These are phyloP conservation scores for Parathielavia appendiculata DNA, from an alignment of 495 filamentous ascomycete species.

Conservation along the genomic window DNA sequence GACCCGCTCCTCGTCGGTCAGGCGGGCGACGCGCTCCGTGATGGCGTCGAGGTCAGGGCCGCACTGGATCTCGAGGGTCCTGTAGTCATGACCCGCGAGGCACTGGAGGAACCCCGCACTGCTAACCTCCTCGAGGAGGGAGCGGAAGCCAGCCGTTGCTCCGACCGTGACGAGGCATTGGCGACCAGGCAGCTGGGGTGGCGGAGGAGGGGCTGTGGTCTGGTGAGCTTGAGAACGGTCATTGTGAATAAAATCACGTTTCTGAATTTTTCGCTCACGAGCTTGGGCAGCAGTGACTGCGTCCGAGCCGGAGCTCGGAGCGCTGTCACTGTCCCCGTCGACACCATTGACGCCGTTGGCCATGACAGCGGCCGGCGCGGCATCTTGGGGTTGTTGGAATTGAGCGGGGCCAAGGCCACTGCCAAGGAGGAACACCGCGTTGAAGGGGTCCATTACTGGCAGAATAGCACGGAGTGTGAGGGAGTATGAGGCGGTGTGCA, in stretches of 20 bases:
- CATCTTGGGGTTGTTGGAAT: background rate
- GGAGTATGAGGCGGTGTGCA: conserved; percentile 4
- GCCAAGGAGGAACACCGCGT: background rate
- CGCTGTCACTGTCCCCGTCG: background rate
- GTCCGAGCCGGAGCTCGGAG: conserved; percentile 1
- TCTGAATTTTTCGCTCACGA: conserved; percentile 2
- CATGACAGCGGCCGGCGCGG: background rate
- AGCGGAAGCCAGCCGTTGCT: conserved; percentile 78
- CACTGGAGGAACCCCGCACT: conserved; percentile 53
- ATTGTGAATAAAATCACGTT: background rate
- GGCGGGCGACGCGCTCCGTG: conserved; percentile 16
- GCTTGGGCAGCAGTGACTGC: background rate
- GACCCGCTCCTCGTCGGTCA: conserved; percentile 10
- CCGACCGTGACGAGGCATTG: conserved; percentile 75
- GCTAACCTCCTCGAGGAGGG: conserved; percentile 63
- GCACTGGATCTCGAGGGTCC: conserved; percentile 68
- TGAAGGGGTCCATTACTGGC: conserved; percentile 1
- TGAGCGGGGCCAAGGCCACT: background rate
- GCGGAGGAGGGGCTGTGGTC: background rate
- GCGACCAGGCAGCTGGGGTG: conserved; percentile 6
- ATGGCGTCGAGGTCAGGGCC: conserved; percentile 51
- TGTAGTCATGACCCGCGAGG: conserved; percentile 53
- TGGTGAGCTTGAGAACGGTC: background rate
- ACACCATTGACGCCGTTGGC: background rate
- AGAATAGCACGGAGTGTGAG: background rate